Base-by-base conservation (phyloP, 225 moss, liverwort and hornwort genomes). In the Ulota crispa region DNA sequence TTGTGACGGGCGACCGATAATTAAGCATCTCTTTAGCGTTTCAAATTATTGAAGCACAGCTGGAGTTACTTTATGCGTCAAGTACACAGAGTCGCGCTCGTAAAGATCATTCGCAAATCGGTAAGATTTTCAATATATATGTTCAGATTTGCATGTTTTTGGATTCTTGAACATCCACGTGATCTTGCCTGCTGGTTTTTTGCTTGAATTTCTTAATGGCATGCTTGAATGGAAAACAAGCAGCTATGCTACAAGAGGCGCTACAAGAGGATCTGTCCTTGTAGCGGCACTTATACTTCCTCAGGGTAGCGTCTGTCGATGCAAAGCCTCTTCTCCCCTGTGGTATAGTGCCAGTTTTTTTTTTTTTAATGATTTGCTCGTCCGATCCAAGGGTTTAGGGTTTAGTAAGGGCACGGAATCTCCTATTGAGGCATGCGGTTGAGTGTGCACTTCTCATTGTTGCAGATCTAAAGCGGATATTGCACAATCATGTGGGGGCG, bases 401-500 rank as follows among this genome's bases (percentile, higher is more conserved):
- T 72, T 85, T 85, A 64, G 55, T 43, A 43, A 73, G 52, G 23
- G 56, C 24, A 59, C 3, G 14, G 6, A 70, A 67, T 20, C 4
- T 36, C 12, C 30, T 30, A 32, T 30, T 56, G 26, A 45, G 71
- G 32, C 57, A 34, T 39, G 30, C 39, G 54, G 16, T 77, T 54
- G 32, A 64, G 24, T 77, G 69, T 67, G 75, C 32, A 31, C 24
- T 63, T 47, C 36, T 70, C 27, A 4, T 36, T 63, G 28, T 20
- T 6, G 2, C 77, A 52, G 77, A 70, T 64, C 28, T 56, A 65
- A 45, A 84, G 62, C 43, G 57, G 30, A 28, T 30, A 24, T 59
- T 50, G 73, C 73, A 64, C 80, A 82, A 82, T 55, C 42, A 89
- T 89, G 89, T 87, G 85, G 85, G 82, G 64, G 28, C 80, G 80